Base-by-base conservation (phyloP, 305 asterid genomes). In the Fraxinus angustifolia region DNA sequence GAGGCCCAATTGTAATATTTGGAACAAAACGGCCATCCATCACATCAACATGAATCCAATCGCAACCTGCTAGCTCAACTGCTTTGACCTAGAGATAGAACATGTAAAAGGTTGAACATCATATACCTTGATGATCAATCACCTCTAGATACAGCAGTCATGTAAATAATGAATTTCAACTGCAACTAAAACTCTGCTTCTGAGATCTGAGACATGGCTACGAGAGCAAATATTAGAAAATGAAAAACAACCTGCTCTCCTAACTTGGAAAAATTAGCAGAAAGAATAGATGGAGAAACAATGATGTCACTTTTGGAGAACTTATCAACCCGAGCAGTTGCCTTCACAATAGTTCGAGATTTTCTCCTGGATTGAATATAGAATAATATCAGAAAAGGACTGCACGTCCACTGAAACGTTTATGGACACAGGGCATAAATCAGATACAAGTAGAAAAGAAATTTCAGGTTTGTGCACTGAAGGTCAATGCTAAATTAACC, bases 31-130 rank as follows among this genome's bases (percentile, higher is more conserved):
- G 96, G 62, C 98, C 98, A 38, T 96, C 99, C 99, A 96, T 96
- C 86, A 96, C 99, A 88, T 96, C 99, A 81, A 96, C 98, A 84
- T 96, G 99, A 88, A 96, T 96, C 99, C 99, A 96, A 82, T 96
- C 99, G 50, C 99, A 96, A 78, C 99, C 98, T 10, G 99, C 99
- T 90, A 87, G 74, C 91, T 96, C 99, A 16, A 96, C 92, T 62
- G 99, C 99, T 91, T 96, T 94, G 65, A 96, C 95, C 99, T 96
- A 85, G 73, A 88, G 60, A 80, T 68, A 79, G 73, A 83, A 31
- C 71, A 81, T 21, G 78, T 65, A 75, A 45, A 35, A 65, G 78
- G 79, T 56, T 21, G 35, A 80, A 78, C 50, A 1, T 16, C 36
- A 73, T 6, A 42, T n/a, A 16, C 38, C 50, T 17, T 60, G 78